phyloP scores from a whole-genome alignment of 208 protist genomes.

The Acanthamoeba polyphaga region DNA sequence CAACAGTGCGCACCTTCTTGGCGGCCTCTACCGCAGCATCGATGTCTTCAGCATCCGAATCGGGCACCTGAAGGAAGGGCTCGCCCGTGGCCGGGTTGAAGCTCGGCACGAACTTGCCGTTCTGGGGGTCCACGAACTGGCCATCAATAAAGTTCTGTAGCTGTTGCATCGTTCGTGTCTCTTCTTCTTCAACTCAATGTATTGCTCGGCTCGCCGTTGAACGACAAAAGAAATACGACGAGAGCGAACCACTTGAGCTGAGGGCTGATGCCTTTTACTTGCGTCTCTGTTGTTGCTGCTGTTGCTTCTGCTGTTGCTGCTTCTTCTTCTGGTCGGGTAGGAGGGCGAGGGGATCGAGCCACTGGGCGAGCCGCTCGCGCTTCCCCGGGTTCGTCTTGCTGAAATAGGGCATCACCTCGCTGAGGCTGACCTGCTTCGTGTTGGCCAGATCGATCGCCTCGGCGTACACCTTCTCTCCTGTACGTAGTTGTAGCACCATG shows the following conservation, averaged over 20 bases:
- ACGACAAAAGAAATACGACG: too few species aligned
- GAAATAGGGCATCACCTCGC: background rate
- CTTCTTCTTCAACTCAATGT: too few species aligned
- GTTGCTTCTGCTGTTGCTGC: background rate
- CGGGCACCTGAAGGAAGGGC: slow-evolving; percentile 76
- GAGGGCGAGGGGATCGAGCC: slow-evolving; percentile 39
- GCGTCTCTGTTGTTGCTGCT: too few species aligned
- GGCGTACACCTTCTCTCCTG: background rate
- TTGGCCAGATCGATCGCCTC: slow-evolving; percentile 18
- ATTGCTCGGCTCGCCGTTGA: too few species aligned
- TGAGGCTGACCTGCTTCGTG: slow-evolving; percentile 20
- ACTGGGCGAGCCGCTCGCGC: slow-evolving; percentile 9
- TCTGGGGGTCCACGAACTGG: slow-evolving; percentile 62
- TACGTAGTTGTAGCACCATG: background rate
- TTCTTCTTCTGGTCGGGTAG: slow-evolving; percentile 16
- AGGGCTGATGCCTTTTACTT: too few species aligned
- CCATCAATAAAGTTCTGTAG: slow-evolving; percentile 77
- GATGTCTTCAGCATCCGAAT: slow-evolving; percentile 79
- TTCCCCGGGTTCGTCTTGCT: background rate
- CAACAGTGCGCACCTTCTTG: slow-evolving; percentile 32
- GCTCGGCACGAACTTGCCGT: slow-evolving; percentile 75
- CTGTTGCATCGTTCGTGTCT: background rate
- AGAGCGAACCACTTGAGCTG: too few species aligned
- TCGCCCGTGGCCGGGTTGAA: slow-evolving; percentile 81
- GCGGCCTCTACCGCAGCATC: slow-evolving; percentile 82